Conservation (phyloP, 2,329 filamentous ascomycete genomes). For the Teratosphaeria pseudoeucalypti region DNA sequence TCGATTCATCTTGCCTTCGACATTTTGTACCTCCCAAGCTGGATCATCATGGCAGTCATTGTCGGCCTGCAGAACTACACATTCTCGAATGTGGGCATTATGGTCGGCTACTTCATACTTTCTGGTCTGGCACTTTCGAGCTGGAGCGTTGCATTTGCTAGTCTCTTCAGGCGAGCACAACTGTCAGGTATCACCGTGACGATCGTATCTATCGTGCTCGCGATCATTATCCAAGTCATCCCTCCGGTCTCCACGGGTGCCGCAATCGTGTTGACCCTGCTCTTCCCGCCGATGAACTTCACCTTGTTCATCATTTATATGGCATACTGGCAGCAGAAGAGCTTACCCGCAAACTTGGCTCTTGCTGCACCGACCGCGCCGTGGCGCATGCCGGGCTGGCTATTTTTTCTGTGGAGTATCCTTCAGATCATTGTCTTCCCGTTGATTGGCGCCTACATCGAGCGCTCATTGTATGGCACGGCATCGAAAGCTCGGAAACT, state of each 20-base stretch:
- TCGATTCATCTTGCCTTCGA: slow-evolving; percentile 74
- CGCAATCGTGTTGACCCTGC: slow-evolving; percentile 58
- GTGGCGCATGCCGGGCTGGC: slow-evolving; percentile 62
- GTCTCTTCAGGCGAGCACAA: slow-evolving; percentile 79
- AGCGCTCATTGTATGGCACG: slow-evolving; percentile 66
- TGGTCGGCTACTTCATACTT: slow-evolving; percentile 57
- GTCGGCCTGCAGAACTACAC: slow-evolving; percentile 49
- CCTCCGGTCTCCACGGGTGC: slow-evolving; percentile 51
- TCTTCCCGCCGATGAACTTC: slow-evolving; percentile 84
- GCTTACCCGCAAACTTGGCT: slow-evolving; percentile 50
- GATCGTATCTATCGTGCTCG: slow-evolving; percentile 62
- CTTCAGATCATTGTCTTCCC: slow-evolving; percentile 73
- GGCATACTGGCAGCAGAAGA: slow-evolving; percentile 62
- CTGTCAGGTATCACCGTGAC: slow-evolving; percentile 73
- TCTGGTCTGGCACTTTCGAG: slow-evolving; percentile 68
- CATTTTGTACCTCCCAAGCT: slow-evolving; percentile 68
- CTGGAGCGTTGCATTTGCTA: slow-evolving; percentile 68
- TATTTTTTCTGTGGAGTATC: slow-evolving; percentile 65
- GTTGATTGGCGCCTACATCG: slow-evolving; percentile 61
- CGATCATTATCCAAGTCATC: slow-evolving; percentile 70
- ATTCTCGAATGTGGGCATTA: slow-evolving; percentile 32
- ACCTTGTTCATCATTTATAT: slow-evolving; percentile 72
- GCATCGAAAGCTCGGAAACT: slow-evolving; percentile 45
- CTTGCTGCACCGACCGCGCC: slow-evolving; percentile 45
- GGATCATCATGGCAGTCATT: slow-evolving; percentile 66